Evolutionary conservation across 148 eudicot genomes (phyloP), one percentile per base, ranked within the genome.

Genomic region (Camellia granthamiana): DNA sequence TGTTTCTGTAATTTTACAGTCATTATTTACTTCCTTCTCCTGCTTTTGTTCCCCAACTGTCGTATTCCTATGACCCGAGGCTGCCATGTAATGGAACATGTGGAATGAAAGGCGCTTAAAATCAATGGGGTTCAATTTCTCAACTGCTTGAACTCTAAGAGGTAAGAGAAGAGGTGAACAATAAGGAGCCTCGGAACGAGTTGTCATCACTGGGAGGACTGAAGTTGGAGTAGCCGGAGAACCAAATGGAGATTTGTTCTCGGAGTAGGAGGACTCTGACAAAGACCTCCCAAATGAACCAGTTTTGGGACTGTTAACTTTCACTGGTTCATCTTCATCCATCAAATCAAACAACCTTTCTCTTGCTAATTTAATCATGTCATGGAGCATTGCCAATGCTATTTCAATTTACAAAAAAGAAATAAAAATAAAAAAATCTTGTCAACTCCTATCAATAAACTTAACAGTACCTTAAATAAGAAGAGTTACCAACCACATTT

Each of bases 181-280:
- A 79, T 84, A 89, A 60, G 86, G 46, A 43, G 78, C 42, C 63
- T 83, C 11, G 41, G 72, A 61, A 16, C 10, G 14, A 49, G 62
- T 78, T 16, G 47, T 69, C 11, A 79, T 59, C 63, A 83, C 90
- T 0, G 90, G 87, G 61, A 97, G 92, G 56, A 94, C 98, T 46
- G 98, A 97, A 64, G 97, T 94, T 15, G 99, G 98, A 23, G 99
- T 94, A 1, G 69, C 87, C 12, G 99, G 99, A 64, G 98, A 92
- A 58, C 83, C 67, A 16, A 84, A 84, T 30, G 88, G 79, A 61
- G 85, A 82, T 80, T 73, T 89, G 67, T 55, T 78, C 9, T 90
- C 91, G 7, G 87, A 80, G 72, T 81, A 51, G 12, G 88, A 81
- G 70, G 88, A 81, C 73, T 84, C 84, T 14, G 83, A 76, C 14